These are phyloP conservation scores for Alternaria dauci DNA, from an alignment of 2,329 filamentous ascomycete genomes.

Conservation along the genomic window DNA sequence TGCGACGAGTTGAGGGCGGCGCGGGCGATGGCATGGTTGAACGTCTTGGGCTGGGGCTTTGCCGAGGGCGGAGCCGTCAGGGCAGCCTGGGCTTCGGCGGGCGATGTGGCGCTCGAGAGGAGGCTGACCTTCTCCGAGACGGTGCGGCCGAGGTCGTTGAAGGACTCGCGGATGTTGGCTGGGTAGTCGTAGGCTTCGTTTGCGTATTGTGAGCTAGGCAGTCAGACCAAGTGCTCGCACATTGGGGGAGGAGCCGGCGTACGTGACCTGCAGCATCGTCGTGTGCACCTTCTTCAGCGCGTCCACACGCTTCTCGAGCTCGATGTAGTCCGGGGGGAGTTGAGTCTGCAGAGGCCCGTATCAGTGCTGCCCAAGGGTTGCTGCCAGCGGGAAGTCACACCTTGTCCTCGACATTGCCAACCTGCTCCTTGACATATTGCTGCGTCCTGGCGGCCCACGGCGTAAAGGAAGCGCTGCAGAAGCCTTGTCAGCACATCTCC, in stretches of 20 bases:
- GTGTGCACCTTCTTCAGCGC: slow-evolving; percentile 96
- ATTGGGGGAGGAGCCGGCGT: slow-evolving; percentile 56
- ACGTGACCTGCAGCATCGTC: slow-evolving; percentile 97
- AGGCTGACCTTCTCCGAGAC: slow-evolving; percentile 94
- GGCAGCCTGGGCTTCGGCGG: slow-evolving; percentile 92
- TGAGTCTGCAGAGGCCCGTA: slow-evolving; percentile 72
- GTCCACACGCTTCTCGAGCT: slow-evolving; percentile 98
- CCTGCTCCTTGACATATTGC: slow-evolving; percentile 97
- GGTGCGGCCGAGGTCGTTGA: slow-evolving; percentile 93
- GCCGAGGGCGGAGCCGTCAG: slow-evolving; percentile 87
- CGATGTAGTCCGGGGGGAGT: slow-evolving; percentile 95
- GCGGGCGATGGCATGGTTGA: slow-evolving; percentile 94
- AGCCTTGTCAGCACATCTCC: slow-evolving; percentile 49
- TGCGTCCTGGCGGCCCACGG: slow-evolving; percentile 93
- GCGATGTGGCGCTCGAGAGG: slow-evolving; percentile 83
- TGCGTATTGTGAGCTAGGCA: slow-evolving; percentile 82
- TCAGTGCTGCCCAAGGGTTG: slow-evolving; percentile 30
- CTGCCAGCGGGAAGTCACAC: slow-evolving; percentile 54
- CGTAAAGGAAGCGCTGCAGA: slow-evolving; percentile 80
- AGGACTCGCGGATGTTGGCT: slow-evolving; percentile 96
- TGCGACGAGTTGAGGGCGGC: slow-evolving; percentile 88
- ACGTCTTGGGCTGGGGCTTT: slow-evolving; percentile 98
- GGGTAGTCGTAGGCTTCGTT: slow-evolving; percentile 93
- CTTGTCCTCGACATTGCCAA: slow-evolving; percentile 95
- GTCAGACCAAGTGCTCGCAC: slow-evolving; percentile 11